Base-by-base conservation (phyloP, 2,329 filamentous ascomycete species). In the Cladorrhinum sp. region DNA sequence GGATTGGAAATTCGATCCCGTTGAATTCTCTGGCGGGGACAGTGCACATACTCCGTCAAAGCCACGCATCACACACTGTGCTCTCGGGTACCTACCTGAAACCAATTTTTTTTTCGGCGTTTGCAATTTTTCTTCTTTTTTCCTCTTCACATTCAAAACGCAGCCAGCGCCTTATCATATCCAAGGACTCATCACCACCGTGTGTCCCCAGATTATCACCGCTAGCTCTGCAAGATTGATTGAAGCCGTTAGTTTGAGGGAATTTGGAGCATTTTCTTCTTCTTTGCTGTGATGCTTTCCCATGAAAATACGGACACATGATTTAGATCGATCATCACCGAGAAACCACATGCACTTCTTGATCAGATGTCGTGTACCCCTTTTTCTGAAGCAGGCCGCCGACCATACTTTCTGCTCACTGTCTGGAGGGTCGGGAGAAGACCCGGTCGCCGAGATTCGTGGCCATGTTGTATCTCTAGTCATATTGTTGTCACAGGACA, bases 151-250 rank as follows among this genome's bases (percentile, higher is more conserved):
- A 68, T 67, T 60, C 57, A 55, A 5, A 55, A 61, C 49, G 67
- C 67, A 69, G 62, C 65, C 62, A 65, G 66, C 67, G 61, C 64
- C 58, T 66, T 64, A 64, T 69, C 59, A 66, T 64, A 64, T 69
- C 67, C 64, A 67, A 59, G 66, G 66, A 69, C 67, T 65, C 26
- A 55, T 36, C 28, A 55, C 62, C 57, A 18, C 63, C 61, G 60
- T 67, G 60, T 67, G 60, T 65, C 65, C 65, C 59, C 28, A 57
- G 64, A 67, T 66, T 62, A 62, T 68, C 62, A 58, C 60, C 53
- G 62, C 66, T 65, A 59, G 66, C 68, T 69, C 68, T 69, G 65
- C 67, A 39, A 69, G 66, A 69, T 63, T n/a, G 33, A 60, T 42
- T 42, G 33, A 21, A 58, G 66, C 66, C 67, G 64, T 65, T 36